phyloP scores from a whole-genome alignment of 352 stramenopile genomes.

The Phytophthora macrochlamydospora region DNA sequence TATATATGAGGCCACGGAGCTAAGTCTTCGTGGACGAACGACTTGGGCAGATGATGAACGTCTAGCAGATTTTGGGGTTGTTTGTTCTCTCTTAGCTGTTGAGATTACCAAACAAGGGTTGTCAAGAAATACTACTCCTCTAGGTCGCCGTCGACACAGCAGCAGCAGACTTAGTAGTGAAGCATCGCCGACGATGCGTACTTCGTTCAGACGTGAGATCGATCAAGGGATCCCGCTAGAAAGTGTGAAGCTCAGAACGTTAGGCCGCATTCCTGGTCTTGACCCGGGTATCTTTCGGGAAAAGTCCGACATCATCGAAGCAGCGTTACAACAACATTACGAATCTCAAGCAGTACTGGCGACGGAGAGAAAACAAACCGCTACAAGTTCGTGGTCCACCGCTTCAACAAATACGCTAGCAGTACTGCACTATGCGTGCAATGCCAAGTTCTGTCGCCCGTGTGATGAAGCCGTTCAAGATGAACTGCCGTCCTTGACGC shows the following conservation, averaged over 20 bases:
- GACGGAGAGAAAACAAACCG: constrained; percentile 9
- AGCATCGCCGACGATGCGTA: constrained; percentile 7
- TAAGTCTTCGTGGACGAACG: constrained; percentile 11
- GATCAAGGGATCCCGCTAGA: constrained; percentile 62
- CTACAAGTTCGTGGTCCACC: background rate
- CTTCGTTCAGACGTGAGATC: constrained; percentile 46
- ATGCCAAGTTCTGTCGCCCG: constrained; percentile 58
- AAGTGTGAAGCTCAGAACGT: constrained; percentile 55
- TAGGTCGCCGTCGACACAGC: constrained; percentile 14
- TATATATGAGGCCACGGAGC: constrained; percentile 23
- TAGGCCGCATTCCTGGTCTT: constrained; percentile 59
- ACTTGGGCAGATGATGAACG: constrained; percentile 27
- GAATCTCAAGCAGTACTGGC: constrained; percentile 22
- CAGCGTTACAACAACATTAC: constrained; percentile 37
- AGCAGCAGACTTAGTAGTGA: constrained; percentile 19
- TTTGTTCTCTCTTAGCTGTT: constrained; percentile 46
- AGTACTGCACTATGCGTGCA: constrained; percentile 50
- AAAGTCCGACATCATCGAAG: constrained; percentile 37
- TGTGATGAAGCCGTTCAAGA: constrained; percentile 48
- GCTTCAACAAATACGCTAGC: constrained; percentile 37
- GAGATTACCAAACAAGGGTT: constrained; percentile 30
- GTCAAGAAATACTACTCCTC: constrained; percentile 14
- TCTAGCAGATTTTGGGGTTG: constrained; percentile 44
- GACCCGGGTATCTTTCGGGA: constrained; percentile 53
- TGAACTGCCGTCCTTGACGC: constrained; percentile 58